Conservation (phyloP, 2,329 filamentous ascomycete species). For the Pezicula carpinea region DNA sequence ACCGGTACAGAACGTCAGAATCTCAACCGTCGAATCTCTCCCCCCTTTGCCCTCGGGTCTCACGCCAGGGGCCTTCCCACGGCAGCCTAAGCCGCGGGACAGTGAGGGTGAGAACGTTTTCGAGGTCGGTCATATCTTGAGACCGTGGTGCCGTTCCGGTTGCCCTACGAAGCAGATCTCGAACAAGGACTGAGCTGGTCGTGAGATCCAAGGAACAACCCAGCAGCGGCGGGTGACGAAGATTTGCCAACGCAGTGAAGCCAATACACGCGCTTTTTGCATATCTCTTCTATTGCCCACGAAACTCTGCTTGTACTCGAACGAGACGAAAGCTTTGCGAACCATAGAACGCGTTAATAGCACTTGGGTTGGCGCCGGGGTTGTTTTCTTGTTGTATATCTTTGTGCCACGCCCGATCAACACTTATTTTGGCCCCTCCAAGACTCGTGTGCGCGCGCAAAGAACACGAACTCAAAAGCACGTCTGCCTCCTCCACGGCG, state of each 20-base stretch:
- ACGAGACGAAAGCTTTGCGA: constrained; percentile 56
- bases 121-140: constrained; percentile 3
- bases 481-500: neutral
- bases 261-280: constrained; percentile 16
- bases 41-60: too few relatives aligned
- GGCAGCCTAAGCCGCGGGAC: neutral
- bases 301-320: constrained; percentile 10
- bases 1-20: too few relatives aligned
- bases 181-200: constrained; percentile 24
- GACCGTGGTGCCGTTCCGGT: constrained; percentile 19
- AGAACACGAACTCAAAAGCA: constrained; percentile 6
- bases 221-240: constrained; percentile 18
- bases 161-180: constrained; percentile 18
- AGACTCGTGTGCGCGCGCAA: constrained; percentile 1
- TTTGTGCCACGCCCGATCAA: constrained; percentile 3
- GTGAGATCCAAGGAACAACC: constrained; percentile 22
- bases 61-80: too few relatives aligned
- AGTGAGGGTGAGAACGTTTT: constrained; percentile 2
- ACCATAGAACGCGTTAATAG: constrained; percentile 75
- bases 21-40: too few relatives aligned
- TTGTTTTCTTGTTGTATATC: constrained; percentile 1
- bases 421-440: neutral
- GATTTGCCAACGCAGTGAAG: constrained; percentile 19
- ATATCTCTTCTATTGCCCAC: constrained; percentile 12
- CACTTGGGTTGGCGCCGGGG: constrained; percentile 50